Evolutionary conservation across 257 asterid species (phyloP), one percentile per base, ranked within the genome.

Genomic region (Nemophila menziesii): DNA sequence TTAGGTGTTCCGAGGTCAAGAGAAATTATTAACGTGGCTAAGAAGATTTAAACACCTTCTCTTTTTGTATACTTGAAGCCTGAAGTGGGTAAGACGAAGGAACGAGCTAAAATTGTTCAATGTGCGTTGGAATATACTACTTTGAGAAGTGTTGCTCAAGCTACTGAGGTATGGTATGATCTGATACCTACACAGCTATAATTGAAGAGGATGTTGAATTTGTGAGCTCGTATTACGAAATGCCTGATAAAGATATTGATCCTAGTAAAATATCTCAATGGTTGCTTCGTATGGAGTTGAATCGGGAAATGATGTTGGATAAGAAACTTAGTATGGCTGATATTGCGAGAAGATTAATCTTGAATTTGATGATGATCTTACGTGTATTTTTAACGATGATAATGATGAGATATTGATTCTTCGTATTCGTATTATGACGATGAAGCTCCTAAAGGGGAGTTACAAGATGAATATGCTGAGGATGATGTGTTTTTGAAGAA

Each of bases 221-320:
- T 51, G 98, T 89, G 59, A 79, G 72, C 69, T 79, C 98, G 33
- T 89, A 89, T 54, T 84, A 78, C 56, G 98, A 89, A 65, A 80
- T 89, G 96, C 98, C 98, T 0, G 98, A 89, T 43, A 96, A 89
- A 61, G 98, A 84, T 65, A 72, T 84, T 55, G 94, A 89, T 63
- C 96, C 96, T 4, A 81, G 74, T 54, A 89, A 89, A 64, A 85
- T 89, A 43, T 89, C 98, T 53, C 98, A 95, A 5, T 89, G 98
- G 98, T 64, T 89, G 86, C 96, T 89, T 36, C 94, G 98, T 39
- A 65, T 89, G 47, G 87, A 89, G 73, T 59, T 89, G 48, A 89
- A 89, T 71, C 71, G 94, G 61, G 98, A 85, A 65, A 89, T 84
- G 98, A 89, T 89, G 98, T 95, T 89, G 60, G 98, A 89, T 65